Evolutionary conservation across 2,329 filamentous ascomycete species (phyloP).

Genomic region (Geosmithia flava): DNA sequence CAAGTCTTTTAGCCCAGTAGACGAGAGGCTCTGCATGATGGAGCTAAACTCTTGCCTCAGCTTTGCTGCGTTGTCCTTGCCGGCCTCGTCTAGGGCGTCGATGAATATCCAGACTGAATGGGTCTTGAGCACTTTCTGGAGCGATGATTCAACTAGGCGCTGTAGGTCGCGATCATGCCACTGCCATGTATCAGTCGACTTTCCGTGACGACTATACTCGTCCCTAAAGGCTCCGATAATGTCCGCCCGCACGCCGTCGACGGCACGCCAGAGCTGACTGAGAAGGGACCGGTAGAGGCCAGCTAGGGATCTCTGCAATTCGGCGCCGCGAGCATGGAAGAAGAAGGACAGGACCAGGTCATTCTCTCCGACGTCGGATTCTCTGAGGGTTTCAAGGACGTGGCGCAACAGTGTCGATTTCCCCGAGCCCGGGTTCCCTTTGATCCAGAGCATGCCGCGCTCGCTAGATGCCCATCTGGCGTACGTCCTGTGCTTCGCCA

Average conservation of each 20-base stretch:
- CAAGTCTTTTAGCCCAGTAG: background rate
- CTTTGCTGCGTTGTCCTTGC: background rate
- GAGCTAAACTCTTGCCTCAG: background rate
- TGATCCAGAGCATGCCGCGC: background rate
- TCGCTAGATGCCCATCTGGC: background rate
- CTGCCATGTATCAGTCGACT: background rate
- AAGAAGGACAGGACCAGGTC: background rate
- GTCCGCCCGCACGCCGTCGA: background rate
- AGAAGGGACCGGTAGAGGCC: background rate
- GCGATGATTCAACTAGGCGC: background rate
- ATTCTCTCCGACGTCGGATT: background rate
- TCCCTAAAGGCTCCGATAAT: background rate
- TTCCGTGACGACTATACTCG: background rate
- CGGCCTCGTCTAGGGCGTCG: conserved; percentile 1
- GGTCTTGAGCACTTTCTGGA: background rate
- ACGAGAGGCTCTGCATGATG: background rate
- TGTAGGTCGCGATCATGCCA: background rate
- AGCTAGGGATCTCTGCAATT: background rate
- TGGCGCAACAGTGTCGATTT: background rate
- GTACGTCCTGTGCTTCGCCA: background rate
- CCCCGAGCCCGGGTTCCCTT: background rate
- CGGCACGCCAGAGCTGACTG: background rate
- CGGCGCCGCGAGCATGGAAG: background rate
- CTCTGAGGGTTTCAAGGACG: background rate
- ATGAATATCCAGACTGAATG: background rate